Evolutionary conservation across 225 moss, liverwort and hornwort species (phyloP), one percentile per base, ranked within the genome.

Genomic region (Marchantia polymorpha): DNA sequence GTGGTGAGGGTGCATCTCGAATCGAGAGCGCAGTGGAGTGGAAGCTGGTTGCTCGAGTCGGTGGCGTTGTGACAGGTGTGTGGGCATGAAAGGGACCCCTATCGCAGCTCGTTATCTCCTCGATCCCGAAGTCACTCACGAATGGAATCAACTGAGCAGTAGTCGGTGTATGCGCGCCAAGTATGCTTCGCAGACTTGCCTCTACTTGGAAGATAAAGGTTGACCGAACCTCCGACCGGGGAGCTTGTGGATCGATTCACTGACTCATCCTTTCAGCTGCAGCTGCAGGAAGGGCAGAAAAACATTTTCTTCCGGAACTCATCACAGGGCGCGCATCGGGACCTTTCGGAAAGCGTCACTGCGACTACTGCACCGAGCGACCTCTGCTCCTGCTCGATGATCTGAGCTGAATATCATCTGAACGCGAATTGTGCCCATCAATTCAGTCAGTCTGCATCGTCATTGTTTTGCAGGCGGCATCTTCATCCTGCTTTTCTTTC

Each of bases 91-190:
- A 31, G 67, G 67, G 29, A 31, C 67, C 29, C 67, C 67, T 67
- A 27, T 8, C 23, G 61, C 61, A 3, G 22, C 61, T 67, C 67
- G 26, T 31, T 67, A 29, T 67, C 30, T 30, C 30, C 67, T 67
- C 67, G 29, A 67, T 31, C 29, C 67, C 15, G 67, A 67, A 67
- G 67, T 29, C 31, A 25, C 29, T 67, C 30, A 29, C 67, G 67
- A 29, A 67, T 67, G 67, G 67, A 67, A 67, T 67, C 67, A 67
- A 67, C 67, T 67, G 67, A 67, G 67, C 67, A 30, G 67, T 67
- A 67, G 30, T 67, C 31, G 29, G 67, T 67, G 29, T 67, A 14
- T 67, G 29, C 67, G 10, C 67, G 30, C 67, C 29, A 67, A 67
- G 67, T 67, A 67, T 31, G 12, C 67, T 31, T 67, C 67, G 6